phyloP scores from a whole-genome alignment of 2,329 filamentous ascomycete species.

The Escovopsis weberi region DNA sequence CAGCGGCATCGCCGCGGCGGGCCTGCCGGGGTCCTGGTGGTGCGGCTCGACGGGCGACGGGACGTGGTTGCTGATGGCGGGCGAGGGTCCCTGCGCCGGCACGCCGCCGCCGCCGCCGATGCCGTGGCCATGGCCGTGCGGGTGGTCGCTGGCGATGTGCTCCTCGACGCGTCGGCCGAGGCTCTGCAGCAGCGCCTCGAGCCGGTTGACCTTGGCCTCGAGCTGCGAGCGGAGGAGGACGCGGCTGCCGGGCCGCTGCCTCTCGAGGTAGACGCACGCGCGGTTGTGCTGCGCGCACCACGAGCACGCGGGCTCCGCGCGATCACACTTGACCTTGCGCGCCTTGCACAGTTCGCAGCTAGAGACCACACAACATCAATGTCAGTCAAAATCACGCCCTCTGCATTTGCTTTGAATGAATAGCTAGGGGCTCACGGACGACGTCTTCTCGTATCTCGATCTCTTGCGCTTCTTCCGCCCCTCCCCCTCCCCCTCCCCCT shows the following conservation, averaged over 20 bases:
- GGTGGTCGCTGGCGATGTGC: constrained; percentile 23
- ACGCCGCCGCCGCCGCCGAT: constrained; percentile 6
- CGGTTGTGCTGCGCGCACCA: constrained; percentile 57
- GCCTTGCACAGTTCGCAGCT: constrained; percentile 32
- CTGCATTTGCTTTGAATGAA: no score
- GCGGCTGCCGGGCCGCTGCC: constrained; percentile 53
- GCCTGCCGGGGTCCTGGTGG: constrained; percentile 3
- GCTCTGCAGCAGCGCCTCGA: constrained; percentile 30
- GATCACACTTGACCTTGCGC: constrained; percentile 34
- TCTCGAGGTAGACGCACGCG: constrained; percentile 52
- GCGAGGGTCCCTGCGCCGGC: constrained; percentile 12
- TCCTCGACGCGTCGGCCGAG: constrained; percentile 28
- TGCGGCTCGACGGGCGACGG: constrained; percentile 15
- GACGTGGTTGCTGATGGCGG: constrained; percentile 23
- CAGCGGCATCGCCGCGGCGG: not conserved
- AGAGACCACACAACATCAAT: not conserved
- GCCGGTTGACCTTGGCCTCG: constrained; percentile 37
- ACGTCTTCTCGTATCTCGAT: constrained; percentile 27
- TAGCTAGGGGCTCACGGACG: constrained; percentile 15
- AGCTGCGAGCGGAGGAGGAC: constrained; percentile 49
- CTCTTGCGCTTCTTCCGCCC: constrained; percentile 23
- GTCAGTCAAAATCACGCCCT: not conserved
- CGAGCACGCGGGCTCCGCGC: constrained; percentile 46
- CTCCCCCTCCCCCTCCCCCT: constrained; percentile 2
- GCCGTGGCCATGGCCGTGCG: no score